Evolutionary conservation across 2,329 filamentous ascomycete genomes (phyloP).

Genomic region (Colletotrichum orchidophilum): DNA sequence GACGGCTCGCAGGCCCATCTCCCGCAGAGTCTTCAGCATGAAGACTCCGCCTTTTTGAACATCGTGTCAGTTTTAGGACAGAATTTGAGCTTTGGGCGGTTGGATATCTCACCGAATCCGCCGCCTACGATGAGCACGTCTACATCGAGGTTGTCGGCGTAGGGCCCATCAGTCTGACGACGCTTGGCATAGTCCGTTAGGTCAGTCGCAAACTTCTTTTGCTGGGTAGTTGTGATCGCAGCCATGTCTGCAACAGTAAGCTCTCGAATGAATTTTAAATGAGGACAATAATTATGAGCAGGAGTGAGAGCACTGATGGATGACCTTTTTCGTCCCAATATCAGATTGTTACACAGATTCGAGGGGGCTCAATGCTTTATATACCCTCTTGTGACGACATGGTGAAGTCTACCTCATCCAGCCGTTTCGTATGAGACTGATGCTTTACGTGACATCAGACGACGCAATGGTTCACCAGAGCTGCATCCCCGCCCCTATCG

Average conservation of each 20-base stretch:
- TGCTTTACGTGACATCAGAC: constrained; percentile 19
- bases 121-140: constrained; percentile 56
- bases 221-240: constrained; percentile 7
- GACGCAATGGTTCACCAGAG: neutral
- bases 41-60: constrained; percentile 49
- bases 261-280: too few species aligned
- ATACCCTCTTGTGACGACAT: neutral
- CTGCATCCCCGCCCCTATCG: neutral
- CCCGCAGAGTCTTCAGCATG: constrained; percentile 60
- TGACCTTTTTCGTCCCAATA: neutral
- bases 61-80: neutral
- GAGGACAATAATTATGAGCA: too few species aligned
- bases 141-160: constrained; percentile 53
- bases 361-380: neutral
- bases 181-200: constrained; percentile 49
- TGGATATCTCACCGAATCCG: constrained; percentile 44
- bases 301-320: neutral
- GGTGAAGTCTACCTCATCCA: neutral
- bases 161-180: constrained; percentile 46
- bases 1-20: constrained; percentile 56
- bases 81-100: neutral
- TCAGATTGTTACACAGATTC: neutral
- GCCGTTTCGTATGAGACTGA: constrained; percentile 10
- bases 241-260: constrained; percentile 32
- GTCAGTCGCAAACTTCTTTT: constrained; percentile 52